Evolutionary conservation across 495 filamentous ascomycete species (phyloP).

Genomic region (Penicillium robsamsonii): DNA sequence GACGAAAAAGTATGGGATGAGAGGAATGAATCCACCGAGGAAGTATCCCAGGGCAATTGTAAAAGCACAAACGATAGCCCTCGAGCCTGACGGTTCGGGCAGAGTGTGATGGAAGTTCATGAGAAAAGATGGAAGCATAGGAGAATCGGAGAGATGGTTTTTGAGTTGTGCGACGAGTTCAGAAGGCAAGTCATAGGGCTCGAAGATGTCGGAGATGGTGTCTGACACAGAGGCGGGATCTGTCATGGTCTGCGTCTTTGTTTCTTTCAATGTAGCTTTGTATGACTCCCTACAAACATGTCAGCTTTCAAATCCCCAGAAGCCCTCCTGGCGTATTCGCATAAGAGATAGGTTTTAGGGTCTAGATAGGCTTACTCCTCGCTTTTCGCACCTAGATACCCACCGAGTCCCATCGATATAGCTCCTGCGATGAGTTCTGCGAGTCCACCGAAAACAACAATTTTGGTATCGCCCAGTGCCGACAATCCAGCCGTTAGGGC

Average conservation of each 20-base stretch:
- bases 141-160: conserved; percentile 46
- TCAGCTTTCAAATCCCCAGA: not conserved
- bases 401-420: conserved; percentile 59
- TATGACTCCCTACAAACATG: conserved; percentile 47
- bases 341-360: not conserved
- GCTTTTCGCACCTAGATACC: conserved; percentile 65
- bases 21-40: conserved; percentile 67
- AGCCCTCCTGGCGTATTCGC: not conserved
- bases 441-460: conserved; percentile 58
- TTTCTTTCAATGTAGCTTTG: conserved; percentile 48
- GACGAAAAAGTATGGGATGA: conserved; percentile 78
- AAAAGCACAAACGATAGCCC: conserved; percentile 57
- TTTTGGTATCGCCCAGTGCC: conserved; percentile 51
- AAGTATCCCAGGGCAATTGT: conserved; percentile 73
- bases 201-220: conserved; percentile 52
- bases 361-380: conserved; percentile 51
- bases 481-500: conserved; percentile 58
- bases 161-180: conserved; percentile 46
- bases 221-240: conserved; percentile 36
- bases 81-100: conserved; percentile 48
- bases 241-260: conserved; percentile 39
- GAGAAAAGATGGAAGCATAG: conserved; percentile 51
- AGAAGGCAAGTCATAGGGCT: conserved; percentile 53
- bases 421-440: conserved; percentile 59
- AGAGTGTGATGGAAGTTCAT: conserved; percentile 59